A percentile compares a stretch with the other conserved stretches of the same genome.
Conservation (phyloP, 768 basidiomycete genomes). For the Collybiopsis confluens region DNA sequence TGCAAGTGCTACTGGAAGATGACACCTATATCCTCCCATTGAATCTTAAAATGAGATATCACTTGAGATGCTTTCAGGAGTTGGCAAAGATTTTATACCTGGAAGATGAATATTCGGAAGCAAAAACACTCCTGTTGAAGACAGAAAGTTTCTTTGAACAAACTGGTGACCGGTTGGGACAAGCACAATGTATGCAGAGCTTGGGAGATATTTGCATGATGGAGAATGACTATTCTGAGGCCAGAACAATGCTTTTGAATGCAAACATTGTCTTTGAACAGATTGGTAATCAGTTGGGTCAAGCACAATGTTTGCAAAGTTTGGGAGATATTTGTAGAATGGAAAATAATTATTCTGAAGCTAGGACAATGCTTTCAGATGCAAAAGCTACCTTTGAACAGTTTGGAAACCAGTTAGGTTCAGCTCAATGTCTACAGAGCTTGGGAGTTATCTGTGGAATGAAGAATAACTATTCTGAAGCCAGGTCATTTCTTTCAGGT, state of each 20-base stretch:
- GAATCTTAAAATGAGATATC: background rate
- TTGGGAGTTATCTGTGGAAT: slow-evolving; percentile 4
- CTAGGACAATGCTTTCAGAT: slow-evolving; percentile 3
- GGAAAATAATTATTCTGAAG: slow-evolving; percentile 5
- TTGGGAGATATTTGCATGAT: background rate
- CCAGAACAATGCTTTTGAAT: background rate
- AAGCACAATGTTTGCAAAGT: slow-evolving; percentile 4
- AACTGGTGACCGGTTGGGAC: too few species aligned
- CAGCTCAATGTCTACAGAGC: slow-evolving; percentile 9
- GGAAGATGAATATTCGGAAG: slow-evolving; percentile 1
- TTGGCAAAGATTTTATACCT: background rate
- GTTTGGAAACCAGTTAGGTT: background rate
- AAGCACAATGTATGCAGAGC: too few species aligned
- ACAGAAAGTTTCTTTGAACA: too few species aligned
- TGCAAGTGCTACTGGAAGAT: background rate
- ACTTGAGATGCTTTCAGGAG: slow-evolving; percentile 6
- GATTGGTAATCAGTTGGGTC: background rate
- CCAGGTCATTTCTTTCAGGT: background rate
- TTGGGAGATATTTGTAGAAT: background rate
- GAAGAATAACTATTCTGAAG: background rate
- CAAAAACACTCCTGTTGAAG: background rate
- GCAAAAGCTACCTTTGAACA: slow-evolving; percentile 2
- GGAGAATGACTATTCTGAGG: background rate
- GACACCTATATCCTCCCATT: too few species aligned
- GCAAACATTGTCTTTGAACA: background rate